Evolutionary conservation across 2,329 filamentous ascomycete genomes (phyloP), one percentile per base, ranked within the genome.

Genomic region (Talaromyces pinophilus): DNA sequence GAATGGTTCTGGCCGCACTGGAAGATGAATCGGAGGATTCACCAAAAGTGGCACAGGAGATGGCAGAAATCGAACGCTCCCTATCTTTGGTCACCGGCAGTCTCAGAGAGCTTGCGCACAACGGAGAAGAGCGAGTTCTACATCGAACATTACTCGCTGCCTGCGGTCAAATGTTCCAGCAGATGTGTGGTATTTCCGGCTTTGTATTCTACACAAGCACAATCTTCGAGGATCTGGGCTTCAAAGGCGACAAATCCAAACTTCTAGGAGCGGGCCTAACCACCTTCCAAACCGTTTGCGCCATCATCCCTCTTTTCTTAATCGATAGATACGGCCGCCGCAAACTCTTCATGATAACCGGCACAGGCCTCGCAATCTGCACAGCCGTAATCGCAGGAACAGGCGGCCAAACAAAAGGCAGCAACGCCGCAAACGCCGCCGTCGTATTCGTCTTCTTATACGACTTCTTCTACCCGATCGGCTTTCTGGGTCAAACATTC

Each of bases 401-500:
- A 38, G 71, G 70, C n/a, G 74, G 74, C 22, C 48, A 71, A 46
- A 28, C 65, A 7, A 67, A 67, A 15, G 28, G 69, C 71, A 54
- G 59, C 69, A 8, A 67, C 71, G 46, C 71, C 10, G 81, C 80
- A 0, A 81, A 81, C 0, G 76, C 79, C 0, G 78, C 74, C 0
- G 79, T 82, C 74, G 74, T 80, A 1, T 82, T 81, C 65, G 68
- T 81, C 8, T 81, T 79, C 62, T 75, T 80, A 35, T 79, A 75
- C 10, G 75, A 77, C n/a, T 80, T 80, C 40, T 65, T 65, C 33
- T 65, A 52, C 33, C 80, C 79, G 4, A 72, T 81, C 17, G 88
- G 83, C 22, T 85, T 92, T 61, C 88, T 90, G 33, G 86, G 87
- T 3, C 88, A 85, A 77, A 87, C 87, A 1, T 90, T 90, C 72